Conservation (phyloP, 371 early-diverging fungal species). For the Basidiobolus heterosporus region DNA sequence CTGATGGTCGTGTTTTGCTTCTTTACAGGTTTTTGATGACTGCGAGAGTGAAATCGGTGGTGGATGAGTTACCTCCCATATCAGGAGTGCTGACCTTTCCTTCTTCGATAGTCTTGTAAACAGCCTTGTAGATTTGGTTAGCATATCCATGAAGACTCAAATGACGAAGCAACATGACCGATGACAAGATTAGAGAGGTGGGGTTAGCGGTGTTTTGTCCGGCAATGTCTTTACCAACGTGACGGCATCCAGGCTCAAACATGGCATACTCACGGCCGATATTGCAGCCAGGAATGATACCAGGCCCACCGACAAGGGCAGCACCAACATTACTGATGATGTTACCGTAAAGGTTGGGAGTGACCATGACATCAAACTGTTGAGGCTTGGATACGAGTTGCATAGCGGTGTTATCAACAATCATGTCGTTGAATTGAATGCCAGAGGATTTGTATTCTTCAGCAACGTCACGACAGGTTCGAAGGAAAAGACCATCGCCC, state of each 20-base stretch:
- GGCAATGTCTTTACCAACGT: slow-evolving; percentile 82
- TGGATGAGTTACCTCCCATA: slow-evolving; percentile 56
- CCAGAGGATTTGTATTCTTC: slow-evolving; percentile 76
- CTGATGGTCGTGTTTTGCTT: too few relatives aligned
- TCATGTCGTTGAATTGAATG: slow-evolving; percentile 89
- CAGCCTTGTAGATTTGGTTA: slow-evolving; percentile 64
- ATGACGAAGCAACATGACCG: slow-evolving; percentile 86
- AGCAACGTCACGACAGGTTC: slow-evolving; percentile 81
- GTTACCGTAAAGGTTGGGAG: slow-evolving; percentile 95
- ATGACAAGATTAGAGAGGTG: slow-evolving; percentile 71
- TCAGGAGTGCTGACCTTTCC: slow-evolving; percentile 56
- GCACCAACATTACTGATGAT: slow-evolving; percentile 92
- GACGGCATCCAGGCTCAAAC: slow-evolving; percentile 93
- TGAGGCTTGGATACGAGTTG: slow-evolving; percentile 89
- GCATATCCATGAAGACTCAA: slow-evolving; percentile 72
- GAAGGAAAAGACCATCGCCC: slow-evolving; percentile 91
- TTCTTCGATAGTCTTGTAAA: slow-evolving; percentile 46
- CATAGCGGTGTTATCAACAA: slow-evolving; percentile 96
- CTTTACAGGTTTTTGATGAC: slow-evolving; percentile 43
- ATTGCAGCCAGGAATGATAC: slow-evolving; percentile 87
- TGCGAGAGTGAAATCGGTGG: slow-evolving; percentile 79
- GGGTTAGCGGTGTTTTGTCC: slow-evolving; percentile 88
- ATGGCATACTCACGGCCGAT: slow-evolving; percentile 89
- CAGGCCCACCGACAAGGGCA: slow-evolving; percentile 87
- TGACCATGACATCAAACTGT: slow-evolving; percentile 95